These are phyloP conservation scores for Cicer chorassanicum DNA, from an alignment of 306 rosid species.

Conservation along the genomic window DNA sequence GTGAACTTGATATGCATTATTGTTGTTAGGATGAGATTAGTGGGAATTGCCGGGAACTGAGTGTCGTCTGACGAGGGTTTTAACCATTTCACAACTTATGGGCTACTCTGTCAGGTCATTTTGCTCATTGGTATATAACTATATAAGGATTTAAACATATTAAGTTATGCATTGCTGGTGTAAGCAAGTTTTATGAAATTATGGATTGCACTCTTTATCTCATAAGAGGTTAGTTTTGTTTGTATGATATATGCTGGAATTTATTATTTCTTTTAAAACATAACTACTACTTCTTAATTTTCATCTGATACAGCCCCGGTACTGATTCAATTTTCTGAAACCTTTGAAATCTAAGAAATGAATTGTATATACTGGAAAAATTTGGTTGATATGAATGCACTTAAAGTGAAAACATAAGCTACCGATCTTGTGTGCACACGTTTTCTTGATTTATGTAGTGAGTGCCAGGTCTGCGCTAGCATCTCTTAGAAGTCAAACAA, in stretches of 20 bases:
- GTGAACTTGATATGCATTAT: neutral
- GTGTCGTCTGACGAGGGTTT: neutral
- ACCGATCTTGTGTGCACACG: neutral
- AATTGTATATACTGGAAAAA: conserved; percentile 9
- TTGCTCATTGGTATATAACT: neutral
- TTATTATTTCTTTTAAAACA: neutral
- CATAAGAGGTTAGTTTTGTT: conserved; percentile 25
- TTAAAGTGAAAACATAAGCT: conserved; percentile 17
- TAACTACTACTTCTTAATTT: neutral
- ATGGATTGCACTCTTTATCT: neutral
- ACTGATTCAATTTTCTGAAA: conserved; percentile 2
- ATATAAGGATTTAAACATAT: conserved; percentile 2
- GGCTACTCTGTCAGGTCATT: neutral
- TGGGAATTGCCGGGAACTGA: conserved; percentile 15
- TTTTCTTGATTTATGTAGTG: conserved; percentile 29
- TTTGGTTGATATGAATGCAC: conserved; percentile 38
- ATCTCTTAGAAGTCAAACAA: conserved; percentile 17
- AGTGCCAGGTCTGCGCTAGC: neutral
- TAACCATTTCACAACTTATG: conserved; percentile 7
- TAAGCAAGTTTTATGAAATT: conserved; percentile 2
- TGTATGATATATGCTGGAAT: conserved; percentile 12
- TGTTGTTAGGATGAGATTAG: neutral
- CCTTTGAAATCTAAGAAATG: conserved; percentile 21
- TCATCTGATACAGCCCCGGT: conserved; percentile 4
- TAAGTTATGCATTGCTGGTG: conserved; percentile 1